Conservation (phyloP, 23 red algal genomes). For the Cyanidiococcus yangmingshanensis region DNA sequence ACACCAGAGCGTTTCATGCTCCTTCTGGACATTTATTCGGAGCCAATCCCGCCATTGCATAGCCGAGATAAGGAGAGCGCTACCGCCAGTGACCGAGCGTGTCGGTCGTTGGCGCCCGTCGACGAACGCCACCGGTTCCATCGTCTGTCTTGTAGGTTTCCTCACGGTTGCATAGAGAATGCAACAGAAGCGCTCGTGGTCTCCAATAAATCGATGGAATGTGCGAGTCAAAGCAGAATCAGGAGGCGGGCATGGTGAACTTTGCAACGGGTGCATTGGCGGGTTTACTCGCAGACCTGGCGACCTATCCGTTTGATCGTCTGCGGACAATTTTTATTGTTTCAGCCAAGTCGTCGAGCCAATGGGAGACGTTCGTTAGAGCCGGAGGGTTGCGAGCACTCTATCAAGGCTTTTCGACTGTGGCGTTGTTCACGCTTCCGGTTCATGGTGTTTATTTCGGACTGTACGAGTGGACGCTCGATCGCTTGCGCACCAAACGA, state of each 20-base stretch:
- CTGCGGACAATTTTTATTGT: constrained; percentile 15
- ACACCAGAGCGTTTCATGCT: constrained; percentile 44
- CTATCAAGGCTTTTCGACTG: constrained; percentile 17
- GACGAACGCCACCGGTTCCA: no score
- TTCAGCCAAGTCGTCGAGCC: background rate
- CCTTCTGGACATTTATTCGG: background rate
- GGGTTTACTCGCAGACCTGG: constrained; percentile 21
- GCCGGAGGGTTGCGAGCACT: constrained; percentile 14
- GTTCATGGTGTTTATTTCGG: constrained; percentile 27
- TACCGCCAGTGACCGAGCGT: no score
- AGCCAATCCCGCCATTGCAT: background rate
- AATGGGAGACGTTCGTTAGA: background rate
- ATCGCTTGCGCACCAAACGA: background rate
- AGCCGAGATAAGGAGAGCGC: no score
- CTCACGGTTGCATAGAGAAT: background rate
- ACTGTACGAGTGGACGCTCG: constrained; percentile 8
- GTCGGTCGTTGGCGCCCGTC: no score
- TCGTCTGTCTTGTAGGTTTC: no score
- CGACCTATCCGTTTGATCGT: constrained; percentile 20
- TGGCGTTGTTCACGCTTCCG: constrained; percentile 23
- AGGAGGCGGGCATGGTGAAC: background rate
- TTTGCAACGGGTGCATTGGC: constrained; percentile 18
- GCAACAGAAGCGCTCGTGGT: no score
- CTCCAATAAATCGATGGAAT: no score
- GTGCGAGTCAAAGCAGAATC: background rate